Evolutionary conservation across 1,284 basidiomycete genomes (phyloP).

Genomic region (Bjerkandera adusta): DNA sequence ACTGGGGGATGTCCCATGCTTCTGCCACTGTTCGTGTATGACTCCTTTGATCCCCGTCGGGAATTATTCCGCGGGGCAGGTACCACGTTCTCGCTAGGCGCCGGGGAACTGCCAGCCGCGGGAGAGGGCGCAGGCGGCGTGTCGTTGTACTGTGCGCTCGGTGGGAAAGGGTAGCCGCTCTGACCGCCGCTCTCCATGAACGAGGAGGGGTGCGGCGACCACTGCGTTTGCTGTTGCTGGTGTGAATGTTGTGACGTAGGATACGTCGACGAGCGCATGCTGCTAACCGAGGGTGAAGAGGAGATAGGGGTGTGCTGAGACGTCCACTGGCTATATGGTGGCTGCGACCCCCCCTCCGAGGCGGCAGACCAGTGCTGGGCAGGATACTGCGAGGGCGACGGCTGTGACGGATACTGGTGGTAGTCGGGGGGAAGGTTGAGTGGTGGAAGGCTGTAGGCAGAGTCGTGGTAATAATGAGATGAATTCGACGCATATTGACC

Average conservation of each 20-base stretch:
- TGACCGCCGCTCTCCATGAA: slow-evolving; percentile 24
- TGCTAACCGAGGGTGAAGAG: slow-evolving; percentile 36
- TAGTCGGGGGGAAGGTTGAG: slow-evolving; percentile 34
- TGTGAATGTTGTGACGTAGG: slow-evolving; percentile 32
- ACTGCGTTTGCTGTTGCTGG: slow-evolving; percentile 27
- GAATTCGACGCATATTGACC: slow-evolving; percentile 32
- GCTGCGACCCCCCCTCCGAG: slow-evolving; percentile 34
- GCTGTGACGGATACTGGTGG: slow-evolving; percentile 37
- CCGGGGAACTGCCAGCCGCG: slow-evolving; percentile 25
- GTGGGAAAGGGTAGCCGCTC: slow-evolving; percentile 22
- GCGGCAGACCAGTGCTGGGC: slow-evolving; percentile 46
- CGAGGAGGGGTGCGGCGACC: slow-evolving; percentile 13
- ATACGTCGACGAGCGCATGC: slow-evolving; percentile 48
- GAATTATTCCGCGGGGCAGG: slow-evolving; percentile 63
- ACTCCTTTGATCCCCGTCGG: slow-evolving; percentile 35
- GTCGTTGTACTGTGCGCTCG: slow-evolving; percentile 17
- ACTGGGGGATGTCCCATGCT: slow-evolving; percentile 61
- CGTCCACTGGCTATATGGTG: slow-evolving; percentile 39
- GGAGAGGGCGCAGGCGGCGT: slow-evolving; percentile 14
- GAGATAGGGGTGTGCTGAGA: slow-evolving; percentile 31
- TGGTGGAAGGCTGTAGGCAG: slow-evolving; percentile 43
- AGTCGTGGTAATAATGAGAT: slow-evolving; percentile 45
- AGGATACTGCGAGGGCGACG: slow-evolving; percentile 40
- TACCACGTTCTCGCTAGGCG: slow-evolving; percentile 44
- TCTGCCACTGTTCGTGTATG: slow-evolving; percentile 30